Conservation (phyloP, 2,329 filamentous ascomycete species). For the Diplodia corticola region DNA sequence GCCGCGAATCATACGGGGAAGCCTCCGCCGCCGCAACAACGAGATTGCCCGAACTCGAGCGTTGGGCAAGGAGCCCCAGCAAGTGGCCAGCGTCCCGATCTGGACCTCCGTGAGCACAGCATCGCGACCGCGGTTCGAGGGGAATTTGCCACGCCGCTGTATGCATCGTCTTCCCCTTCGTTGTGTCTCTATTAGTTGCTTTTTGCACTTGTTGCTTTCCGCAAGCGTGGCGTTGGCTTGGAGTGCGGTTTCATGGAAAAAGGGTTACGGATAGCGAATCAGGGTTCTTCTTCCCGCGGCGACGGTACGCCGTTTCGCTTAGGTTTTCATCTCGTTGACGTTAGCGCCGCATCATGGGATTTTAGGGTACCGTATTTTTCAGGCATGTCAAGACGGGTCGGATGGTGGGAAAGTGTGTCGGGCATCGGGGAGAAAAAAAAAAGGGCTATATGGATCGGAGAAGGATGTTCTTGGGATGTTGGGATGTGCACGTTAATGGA, state of each 20-base stretch:
- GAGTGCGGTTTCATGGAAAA: conserved; percentile 13
- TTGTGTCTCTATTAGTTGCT: conserved; percentile 11
- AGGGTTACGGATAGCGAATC: conserved; percentile 20
- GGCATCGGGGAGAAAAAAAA: background rate
- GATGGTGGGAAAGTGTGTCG: background rate
- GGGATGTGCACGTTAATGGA: background rate
- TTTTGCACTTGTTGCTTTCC: conserved; percentile 9
- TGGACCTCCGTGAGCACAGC: background rate
- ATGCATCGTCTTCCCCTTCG: background rate
- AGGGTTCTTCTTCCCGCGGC: conserved; percentile 15
- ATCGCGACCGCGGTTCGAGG: background rate
- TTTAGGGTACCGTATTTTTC: conserved; percentile 16
- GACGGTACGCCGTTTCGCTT: conserved; percentile 21
- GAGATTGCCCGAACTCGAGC: conserved; percentile 13
- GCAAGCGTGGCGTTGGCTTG: conserved; percentile 20
- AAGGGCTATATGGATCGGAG: background rate
- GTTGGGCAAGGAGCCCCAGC: conserved; percentile 13
- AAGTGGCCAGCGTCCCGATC: background rate
- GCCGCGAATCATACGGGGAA: conserved; percentile 21
- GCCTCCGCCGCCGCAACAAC: conserved; percentile 16
- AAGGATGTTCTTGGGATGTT: background rate
- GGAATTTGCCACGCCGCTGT: background rate
- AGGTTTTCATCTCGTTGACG: conserved; percentile 14
- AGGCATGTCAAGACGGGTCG: background rate
- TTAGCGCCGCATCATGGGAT: conserved; percentile 13